Evolutionary conservation across 2,329 filamentous ascomycete species (phyloP), one percentile per base, ranked within the genome.

Genomic region (Stachybotrys chlorohalonatus): DNA sequence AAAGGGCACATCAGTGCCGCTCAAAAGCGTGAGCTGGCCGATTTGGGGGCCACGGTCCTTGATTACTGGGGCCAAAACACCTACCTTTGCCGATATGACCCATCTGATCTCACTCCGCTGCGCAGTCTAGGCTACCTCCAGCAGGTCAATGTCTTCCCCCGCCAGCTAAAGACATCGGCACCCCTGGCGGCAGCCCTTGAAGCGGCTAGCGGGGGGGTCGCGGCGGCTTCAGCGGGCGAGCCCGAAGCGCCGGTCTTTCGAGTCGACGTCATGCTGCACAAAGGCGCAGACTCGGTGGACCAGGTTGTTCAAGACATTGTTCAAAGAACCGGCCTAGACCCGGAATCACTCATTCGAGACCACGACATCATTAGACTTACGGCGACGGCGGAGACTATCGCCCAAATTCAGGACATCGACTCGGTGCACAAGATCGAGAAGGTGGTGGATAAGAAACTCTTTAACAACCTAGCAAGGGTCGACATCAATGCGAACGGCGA

Each of bases 341-440:
- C n/a, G 13, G 36, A 46, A 5, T 32, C 9, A 16, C 6, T 53
- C 51, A 47, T 3, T n/a, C 11, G 17, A 7, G 16, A 47, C 7
- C 51, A 53, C 51, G 42, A 53, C 51, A 53, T 45, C 31, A 53
- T 53, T 30, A 17, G 51, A 15, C 36, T 53, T 39, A 11, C 11
- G 6, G 51, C 51, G 8, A 24, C 42, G n/a, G 51, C 36, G 6
- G 51, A 46, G n/a, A 31, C 51, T 11, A 47, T 53, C 6, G 13
- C 11, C 16, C 42, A 53, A 39, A 53, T 53, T 11, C 16, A 46
- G 24, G 51, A 53, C 31, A 46, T 53, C 11, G 51, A 53, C 39
- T 36, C 36, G 13, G 51, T 53, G 13, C 42, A 47, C 17, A 30
- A 36, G n/a, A 53, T 53, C 9, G 51, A 53, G 24, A 30, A 46